Percentiles rank a stretch among this genome's conserved stretches.
Evolutionary conservation across 345 rosid species (phyloP).

Genomic region (Geranium brycei): DNA sequence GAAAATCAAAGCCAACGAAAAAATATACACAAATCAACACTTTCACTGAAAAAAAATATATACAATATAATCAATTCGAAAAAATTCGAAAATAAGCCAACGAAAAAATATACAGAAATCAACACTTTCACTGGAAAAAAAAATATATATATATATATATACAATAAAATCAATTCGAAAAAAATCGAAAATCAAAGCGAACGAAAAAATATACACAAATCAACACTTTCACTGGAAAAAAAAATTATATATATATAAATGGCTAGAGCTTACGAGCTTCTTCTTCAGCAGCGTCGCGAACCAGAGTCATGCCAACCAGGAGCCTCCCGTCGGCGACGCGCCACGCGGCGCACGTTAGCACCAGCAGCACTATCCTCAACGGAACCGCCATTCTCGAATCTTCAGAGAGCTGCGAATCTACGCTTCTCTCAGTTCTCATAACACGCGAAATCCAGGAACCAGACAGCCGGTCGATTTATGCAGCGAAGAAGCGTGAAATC

Average conservation of each 20-base stretch:
- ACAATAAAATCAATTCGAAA: no score
- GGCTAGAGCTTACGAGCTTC: conserved; percentile 50
- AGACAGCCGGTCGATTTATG: no score
- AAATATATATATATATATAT: no score
- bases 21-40: no score
- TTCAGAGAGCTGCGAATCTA: not conserved
- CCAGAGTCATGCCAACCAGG: conserved; percentile 63
- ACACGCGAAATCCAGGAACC: not conserved
- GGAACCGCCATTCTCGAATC: not conserved
- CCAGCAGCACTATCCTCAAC: conserved; percentile 9
- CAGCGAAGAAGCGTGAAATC: not conserved
- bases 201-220: not conserved
- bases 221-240: no score
- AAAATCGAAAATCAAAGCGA: not conserved
- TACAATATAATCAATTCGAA: no score
- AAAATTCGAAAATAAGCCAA: no score
- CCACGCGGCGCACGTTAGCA: conserved; percentile 9
- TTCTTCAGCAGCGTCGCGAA: conserved; percentile 37
- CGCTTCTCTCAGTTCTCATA: not conserved
- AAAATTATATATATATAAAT: not conserved
- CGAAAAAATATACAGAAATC: no score
- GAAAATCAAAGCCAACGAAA: not conserved
- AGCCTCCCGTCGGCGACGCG: conserved; percentile 21
- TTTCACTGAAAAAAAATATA: no score
- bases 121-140: no score